phyloP scores from a whole-genome alignment of 345 rosid genomes.

The Corchorus capsularis region DNA sequence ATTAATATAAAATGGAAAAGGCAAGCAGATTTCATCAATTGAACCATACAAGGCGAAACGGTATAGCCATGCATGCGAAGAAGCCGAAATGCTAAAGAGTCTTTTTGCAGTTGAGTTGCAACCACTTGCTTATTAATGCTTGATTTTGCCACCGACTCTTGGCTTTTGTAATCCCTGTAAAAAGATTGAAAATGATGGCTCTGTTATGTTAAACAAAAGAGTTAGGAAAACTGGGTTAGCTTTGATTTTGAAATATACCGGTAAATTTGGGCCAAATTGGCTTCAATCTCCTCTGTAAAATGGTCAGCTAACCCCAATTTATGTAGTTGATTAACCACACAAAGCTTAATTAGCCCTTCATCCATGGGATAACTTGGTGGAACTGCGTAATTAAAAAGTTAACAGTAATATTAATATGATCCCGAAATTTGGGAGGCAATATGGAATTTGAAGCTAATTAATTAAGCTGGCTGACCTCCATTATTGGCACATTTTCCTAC shows the following conservation, averaged over 20 bases:
- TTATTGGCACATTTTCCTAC: conserved; percentile 30
- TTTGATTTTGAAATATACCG: conserved; percentile 24
- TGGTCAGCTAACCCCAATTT: conserved; percentile 54
- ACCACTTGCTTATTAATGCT: not conserved
- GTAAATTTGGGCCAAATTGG: conserved; percentile 41
- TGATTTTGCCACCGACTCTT: not conserved
- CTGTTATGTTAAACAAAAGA: not conserved
- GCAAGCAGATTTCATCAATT: not conserved
- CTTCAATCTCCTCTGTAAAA: conserved; percentile 46
- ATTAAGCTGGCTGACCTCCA: conserved; percentile 40
- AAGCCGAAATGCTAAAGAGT: conserved; percentile 57
- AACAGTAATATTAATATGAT: not conserved
- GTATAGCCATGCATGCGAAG: conserved; percentile 50
- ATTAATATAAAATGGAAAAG: not conserved
- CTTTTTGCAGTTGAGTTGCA: conserved; percentile 43
- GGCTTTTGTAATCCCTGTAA: conserved; percentile 32
- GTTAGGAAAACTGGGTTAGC: not conserved
- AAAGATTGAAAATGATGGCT: too few relatives aligned
- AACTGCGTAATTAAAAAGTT: conserved; percentile 30
- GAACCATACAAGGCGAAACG: conserved; percentile 47
- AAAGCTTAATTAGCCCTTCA: conserved; percentile 54
- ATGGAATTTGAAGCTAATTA: too few relatives aligned
- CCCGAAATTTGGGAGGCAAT: too few relatives aligned
- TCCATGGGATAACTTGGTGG: conserved; percentile 48
- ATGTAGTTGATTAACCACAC: conserved; percentile 46